Evolutionary conservation across 257 asterid species (phyloP).

Genomic region (Przewalskia tangutica): DNA sequence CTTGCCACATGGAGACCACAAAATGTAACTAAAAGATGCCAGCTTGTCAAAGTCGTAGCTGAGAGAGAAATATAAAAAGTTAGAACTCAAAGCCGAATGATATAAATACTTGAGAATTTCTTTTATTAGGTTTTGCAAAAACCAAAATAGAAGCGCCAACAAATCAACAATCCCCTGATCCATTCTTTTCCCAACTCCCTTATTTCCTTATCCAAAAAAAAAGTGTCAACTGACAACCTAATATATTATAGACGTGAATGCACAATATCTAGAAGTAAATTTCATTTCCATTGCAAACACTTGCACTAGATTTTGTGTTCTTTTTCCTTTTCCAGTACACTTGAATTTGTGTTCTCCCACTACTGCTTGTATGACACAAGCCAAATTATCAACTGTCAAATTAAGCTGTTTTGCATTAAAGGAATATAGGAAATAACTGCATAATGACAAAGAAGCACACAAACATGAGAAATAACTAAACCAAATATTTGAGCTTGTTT

Average conservation of each 20-base stretch:
- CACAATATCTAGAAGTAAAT: background rate
- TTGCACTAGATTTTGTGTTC: background rate
- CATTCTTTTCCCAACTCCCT: background rate
- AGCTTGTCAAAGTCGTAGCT: slow-evolving; percentile 92
- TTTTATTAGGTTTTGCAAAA: background rate
- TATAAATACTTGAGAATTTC: background rate
- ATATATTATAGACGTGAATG: background rate
- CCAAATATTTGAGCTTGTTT: background rate
- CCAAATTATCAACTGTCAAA: background rate
- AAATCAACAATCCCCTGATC: background rate
- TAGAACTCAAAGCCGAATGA: background rate
- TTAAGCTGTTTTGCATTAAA: background rate
- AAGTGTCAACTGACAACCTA: background rate
- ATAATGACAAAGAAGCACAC: background rate
- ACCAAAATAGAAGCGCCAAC: background rate
- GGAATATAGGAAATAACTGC: background rate
- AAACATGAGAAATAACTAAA: background rate
- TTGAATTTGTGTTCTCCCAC: background rate
- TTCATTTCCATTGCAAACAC: background rate
- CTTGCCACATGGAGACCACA: slow-evolving; percentile 83
- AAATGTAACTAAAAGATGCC: slow-evolving; percentile 94
- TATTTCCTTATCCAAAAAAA: background rate
- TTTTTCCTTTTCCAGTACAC: background rate
- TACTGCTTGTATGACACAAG: background rate
- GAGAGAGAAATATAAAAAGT: slow-evolving; percentile 24